These are phyloP conservation scores for Metschnikowia lachancei DNA, from an alignment of 805 yeast species.

Conservation along the genomic window DNA sequence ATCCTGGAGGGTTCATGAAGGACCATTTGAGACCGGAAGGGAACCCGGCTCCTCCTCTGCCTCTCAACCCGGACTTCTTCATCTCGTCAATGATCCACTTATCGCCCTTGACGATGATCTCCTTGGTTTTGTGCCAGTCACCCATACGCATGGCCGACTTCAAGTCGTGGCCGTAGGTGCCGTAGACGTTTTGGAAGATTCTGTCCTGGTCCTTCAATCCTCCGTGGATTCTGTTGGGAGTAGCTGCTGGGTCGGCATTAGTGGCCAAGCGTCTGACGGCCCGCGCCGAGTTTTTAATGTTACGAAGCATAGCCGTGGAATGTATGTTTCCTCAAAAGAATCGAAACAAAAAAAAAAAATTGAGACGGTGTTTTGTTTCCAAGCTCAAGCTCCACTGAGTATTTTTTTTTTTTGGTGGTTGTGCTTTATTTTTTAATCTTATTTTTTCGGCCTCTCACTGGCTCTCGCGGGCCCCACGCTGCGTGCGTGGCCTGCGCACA, in stretches of 20 bases:
- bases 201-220: slow-evolving; percentile 81
- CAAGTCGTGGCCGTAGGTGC: slow-evolving; percentile 70
- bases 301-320: slow-evolving; percentile 33
- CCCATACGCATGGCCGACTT: slow-evolving; percentile 77
- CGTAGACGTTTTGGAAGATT: slow-evolving; percentile 81
- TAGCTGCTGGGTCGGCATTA: slow-evolving; percentile 46
- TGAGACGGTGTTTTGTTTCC: too few relatives aligned
- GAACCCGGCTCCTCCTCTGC: slow-evolving; percentile 94
- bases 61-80: slow-evolving; percentile 81
- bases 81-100: slow-evolving; percentile 87
- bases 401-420: not conserved
- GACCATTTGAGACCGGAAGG: slow-evolving; percentile 92
- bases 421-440: not conserved
- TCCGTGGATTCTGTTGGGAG: slow-evolving; percentile 59
- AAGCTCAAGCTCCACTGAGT: not conserved
- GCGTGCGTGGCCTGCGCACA: not conserved
- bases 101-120: slow-evolving; percentile 77
- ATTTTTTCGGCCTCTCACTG: not conserved
- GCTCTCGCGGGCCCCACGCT: not conserved
- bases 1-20: slow-evolving; percentile 92
- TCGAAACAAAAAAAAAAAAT: not conserved
- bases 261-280: slow-evolving; percentile 42
- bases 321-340: not conserved
- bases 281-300: slow-evolving; percentile 27
- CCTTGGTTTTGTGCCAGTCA: slow-evolving; percentile 91